phyloP scores from a whole-genome alignment of 306 rosid species.

The cucumber (Cucumis sativus) region DNA sequence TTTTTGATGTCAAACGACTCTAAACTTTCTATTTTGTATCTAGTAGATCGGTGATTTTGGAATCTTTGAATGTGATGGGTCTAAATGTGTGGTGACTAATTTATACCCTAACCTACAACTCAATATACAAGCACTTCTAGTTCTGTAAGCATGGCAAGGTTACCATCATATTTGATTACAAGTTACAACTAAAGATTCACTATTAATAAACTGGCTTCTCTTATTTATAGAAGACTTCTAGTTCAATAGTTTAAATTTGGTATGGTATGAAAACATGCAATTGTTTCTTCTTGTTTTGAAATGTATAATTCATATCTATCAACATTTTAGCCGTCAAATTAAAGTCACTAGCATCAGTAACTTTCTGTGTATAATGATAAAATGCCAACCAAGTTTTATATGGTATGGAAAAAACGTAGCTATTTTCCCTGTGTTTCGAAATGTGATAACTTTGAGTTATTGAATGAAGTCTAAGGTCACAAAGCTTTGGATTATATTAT shows the following conservation, averaged over 20 bases:
- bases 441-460: not conserved
- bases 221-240: not conserved
- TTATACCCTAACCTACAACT: not conserved
- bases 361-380: not conserved
- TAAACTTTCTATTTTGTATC: too few species aligned
- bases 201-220: not conserved
- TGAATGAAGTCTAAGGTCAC: not conserved
- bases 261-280: not conserved
- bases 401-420: not conserved
- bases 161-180: not conserved
- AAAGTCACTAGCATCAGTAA: not conserved
- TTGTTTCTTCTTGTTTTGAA: not conserved
- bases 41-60: not conserved
- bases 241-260: not conserved
- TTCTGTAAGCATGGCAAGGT: not conserved
- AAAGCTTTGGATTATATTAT: not conserved
- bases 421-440: not conserved
- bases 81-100: too few species aligned
- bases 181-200: not conserved
- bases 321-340: not conserved
- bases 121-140: not conserved
- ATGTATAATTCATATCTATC: not conserved
- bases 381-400: not conserved
- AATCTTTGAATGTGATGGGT: too few species aligned
- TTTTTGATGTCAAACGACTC: too few species aligned